Conservation (phyloP, 108 stramenopile species). For the Skeletonema tropicum region DNA sequence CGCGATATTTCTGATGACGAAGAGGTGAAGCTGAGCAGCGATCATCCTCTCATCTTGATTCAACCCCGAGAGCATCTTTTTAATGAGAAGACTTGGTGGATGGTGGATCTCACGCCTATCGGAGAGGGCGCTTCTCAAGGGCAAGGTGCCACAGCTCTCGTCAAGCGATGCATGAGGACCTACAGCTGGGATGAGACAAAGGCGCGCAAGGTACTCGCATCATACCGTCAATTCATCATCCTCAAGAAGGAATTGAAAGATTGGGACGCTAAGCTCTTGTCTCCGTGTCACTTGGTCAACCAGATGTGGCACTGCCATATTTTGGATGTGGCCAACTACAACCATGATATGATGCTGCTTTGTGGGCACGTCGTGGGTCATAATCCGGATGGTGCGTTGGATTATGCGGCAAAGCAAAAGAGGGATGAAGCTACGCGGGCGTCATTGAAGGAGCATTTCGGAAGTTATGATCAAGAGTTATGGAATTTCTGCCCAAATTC, state of each 20-base stretch:
- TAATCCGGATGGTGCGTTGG: constrained; percentile 52
- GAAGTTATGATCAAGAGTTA: constrained; percentile 62
- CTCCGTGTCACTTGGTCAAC: no score
- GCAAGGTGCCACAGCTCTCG: constrained; percentile 62
- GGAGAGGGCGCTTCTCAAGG: constrained; percentile 8
- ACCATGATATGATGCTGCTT: constrained; percentile 62
- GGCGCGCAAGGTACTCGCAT: constrained; percentile 57
- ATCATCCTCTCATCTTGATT: background rate
- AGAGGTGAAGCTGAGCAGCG: background rate
- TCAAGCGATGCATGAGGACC: constrained; percentile 70
- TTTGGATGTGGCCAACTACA: constrained; percentile 68
- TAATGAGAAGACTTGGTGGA: constrained; percentile 13
- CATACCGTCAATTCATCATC: no score
- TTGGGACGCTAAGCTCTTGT: no score
- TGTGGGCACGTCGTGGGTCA: no score
- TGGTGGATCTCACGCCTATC: background rate
- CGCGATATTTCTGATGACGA: background rate
- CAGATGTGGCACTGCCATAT: no score
- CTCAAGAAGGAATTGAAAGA: no score
- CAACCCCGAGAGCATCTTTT: constrained; percentile 1
- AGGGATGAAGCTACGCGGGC: constrained; percentile 63
- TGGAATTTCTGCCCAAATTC: constrained; percentile 40
- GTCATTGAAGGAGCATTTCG: constrained; percentile 59
- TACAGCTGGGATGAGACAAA: constrained; percentile 56
- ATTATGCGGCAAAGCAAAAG: constrained; percentile 42